Base-by-base conservation (phyloP, 495 filamentous ascomycete genomes). In the Daldinia concentrica region DNA sequence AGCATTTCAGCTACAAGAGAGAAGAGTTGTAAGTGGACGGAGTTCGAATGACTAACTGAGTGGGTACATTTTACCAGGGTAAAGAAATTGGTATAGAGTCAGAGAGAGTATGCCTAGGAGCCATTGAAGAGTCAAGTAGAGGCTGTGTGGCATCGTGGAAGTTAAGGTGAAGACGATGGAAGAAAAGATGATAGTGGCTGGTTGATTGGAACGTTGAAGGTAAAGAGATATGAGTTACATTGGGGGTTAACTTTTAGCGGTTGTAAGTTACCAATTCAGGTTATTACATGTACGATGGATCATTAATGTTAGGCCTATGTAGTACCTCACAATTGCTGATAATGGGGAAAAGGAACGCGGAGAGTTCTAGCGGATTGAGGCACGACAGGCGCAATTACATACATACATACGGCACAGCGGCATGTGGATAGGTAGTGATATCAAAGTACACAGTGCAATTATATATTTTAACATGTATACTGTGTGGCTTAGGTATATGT, bases 191-290 rank as follows among this genome's bases (percentile, higher is more conserved):
- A 45, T 45, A 19, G n/a, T 22, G 19, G 17, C 41, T 65, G 27
- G 39, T 29, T 26, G 29, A 36, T 37, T 32, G 36, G 11, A 27
- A 58, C 32, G 11, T 34, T 9, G 7, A 32, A 32, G 19, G 41
- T 65, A 48, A 51, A 19, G n/a, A 26, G 58, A 48, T 58, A 19
- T 45, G 5, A 55, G 62, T 55, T 29, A 56, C 54, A 63, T 54
- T 56, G 51, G 62, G 51, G 62, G 51, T 37, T 54, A n/a, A 26
- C 37, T 24, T 56, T 56, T 64, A 7, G 27, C 11, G 4, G 50
- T 54, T 30, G 26, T 30, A 30, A 54, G 7, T 29, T n/a, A 30
- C 41, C 15, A 34, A 34, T 34, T n/a, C n/a, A n/a, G n/a, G n/a
- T n/a, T n/a, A n/a, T n/a, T n/a, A n/a, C n/a, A n/a, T n/a, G n/a